Percentiles rank a stretch among this genome's conserved stretches.
Conservation (phyloP, 2,329 filamentous ascomycete genomes). For the Penicillium sp. region DNA sequence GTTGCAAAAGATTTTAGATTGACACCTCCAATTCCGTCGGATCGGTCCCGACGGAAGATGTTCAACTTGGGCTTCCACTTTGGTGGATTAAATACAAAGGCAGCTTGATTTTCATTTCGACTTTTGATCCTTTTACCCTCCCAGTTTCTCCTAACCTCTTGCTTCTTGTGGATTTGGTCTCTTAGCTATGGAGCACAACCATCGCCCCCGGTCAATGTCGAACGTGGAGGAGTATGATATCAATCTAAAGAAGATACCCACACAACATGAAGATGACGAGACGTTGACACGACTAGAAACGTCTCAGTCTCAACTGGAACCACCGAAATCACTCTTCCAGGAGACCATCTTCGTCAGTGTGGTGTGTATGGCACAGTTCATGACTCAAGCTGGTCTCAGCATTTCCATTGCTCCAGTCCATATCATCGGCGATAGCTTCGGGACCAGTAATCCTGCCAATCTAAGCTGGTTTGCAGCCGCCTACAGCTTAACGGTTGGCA, state of each 20-base stretch:
- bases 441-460: neutral
- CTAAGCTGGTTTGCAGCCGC: neutral
- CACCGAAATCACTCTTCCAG: neutral
- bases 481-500: too few relatives aligned
- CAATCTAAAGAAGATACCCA: neutral
- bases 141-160: neutral
- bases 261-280: neutral
- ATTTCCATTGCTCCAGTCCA: neutral
- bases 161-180: neutral
- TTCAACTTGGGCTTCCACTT: too few relatives aligned
- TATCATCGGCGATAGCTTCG: neutral
- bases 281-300: neutral
- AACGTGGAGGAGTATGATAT: neutral
- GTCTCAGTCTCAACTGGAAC: neutral
- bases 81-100: too few relatives aligned
- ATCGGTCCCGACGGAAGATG: too few relatives aligned
- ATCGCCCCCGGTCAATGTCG: neutral
- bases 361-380: neutral
- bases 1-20: too few relatives aligned
- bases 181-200: neutral
- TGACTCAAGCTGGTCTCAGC: neutral
- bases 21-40: too few relatives aligned
- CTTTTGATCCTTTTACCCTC: neutral
- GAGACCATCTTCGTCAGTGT: neutral
- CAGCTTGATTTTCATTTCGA: neutral